Base-by-base conservation (phyloP, 2,329 filamentous ascomycete genomes). In the Neocucurbitaria cava region DNA sequence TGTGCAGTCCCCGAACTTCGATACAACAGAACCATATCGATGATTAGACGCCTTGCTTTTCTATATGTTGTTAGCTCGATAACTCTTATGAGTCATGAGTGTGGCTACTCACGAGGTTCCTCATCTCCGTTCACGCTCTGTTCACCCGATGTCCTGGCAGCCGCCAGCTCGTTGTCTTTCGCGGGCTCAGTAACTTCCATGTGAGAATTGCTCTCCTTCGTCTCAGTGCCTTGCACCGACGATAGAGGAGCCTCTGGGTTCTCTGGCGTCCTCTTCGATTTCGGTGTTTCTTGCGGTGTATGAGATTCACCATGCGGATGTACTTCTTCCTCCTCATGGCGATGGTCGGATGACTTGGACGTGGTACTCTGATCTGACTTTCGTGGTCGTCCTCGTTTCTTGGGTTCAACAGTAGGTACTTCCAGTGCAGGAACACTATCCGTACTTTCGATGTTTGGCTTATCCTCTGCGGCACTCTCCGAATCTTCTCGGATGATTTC, bases 401-500 rank as follows among this genome's bases (percentile, higher is more conserved):
- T 62, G 15, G 54, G 52, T 5, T 3, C 23, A 5, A 46, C 48
- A 35, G 51, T 48, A 3, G 40, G 35, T 1, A 36, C 33, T 38
- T 31, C 45, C 15, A 38, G 17, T 11, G 36, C 21, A 1, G 36
- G 20, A 10, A 20, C 23, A 8, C 35, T 33, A 17, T 24, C 21
- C 13, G 18, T n/a, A 7, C 36, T 18, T 9, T 31, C 35, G 7
- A 46, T 44, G n/a, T 46, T 39, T 7, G 30, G 45, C 18, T 30
- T 39, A 28, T 47, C 45, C n/a, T 39, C 51, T 18, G 43, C 48
- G 13, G 62, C 56, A 10, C 57, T 57, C 5, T 68, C 63, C 2
- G 56, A 52, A 17, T 64, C 56, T 23, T 64, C 61, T 10, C 28
- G 58, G 3, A 67, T 45, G 33, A 67, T 52, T 24, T 62, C 64